Evolutionary conservation across 2,329 filamentous ascomycete genomes (phyloP).

Genomic region (Ampelomyces quisqualis): DNA sequence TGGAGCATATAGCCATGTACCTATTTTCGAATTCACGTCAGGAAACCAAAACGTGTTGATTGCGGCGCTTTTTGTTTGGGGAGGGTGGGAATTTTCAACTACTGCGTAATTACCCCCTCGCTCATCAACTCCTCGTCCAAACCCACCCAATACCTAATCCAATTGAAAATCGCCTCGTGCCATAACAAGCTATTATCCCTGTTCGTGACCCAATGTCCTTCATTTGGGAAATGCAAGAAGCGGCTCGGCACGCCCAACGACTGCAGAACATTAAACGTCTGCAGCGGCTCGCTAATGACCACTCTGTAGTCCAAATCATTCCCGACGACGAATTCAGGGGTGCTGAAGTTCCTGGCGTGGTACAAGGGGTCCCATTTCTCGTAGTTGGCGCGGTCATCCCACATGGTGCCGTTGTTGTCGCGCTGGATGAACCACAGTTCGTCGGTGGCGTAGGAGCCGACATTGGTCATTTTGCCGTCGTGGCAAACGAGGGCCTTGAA

Average conservation of each 20-base stretch:
- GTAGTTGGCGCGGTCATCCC: constrained; percentile 52
- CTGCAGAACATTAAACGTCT: constrained; percentile 84
- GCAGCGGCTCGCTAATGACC: constrained; percentile 77
- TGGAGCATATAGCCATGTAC: no score
- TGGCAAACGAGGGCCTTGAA: constrained; percentile 89
- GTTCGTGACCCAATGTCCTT: constrained; percentile 81
- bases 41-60: no score
- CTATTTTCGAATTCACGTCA: no score
- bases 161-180: constrained; percentile 60
- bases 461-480: constrained; percentile 73
- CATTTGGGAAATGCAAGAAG: constrained; percentile 77
- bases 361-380: constrained; percentile 59
- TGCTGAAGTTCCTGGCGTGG: constrained; percentile 69
- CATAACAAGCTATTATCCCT: constrained; percentile 87
- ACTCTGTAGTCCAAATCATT: constrained; percentile 87
- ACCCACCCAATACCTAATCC: constrained; percentile 38
- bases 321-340: constrained; percentile 86
- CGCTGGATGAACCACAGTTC: constrained; percentile 56
- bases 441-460: constrained; percentile 51
- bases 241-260: constrained; percentile 72
- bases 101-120: constrained; percentile 38
- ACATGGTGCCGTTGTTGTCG: constrained; percentile 45
- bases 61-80: no score
- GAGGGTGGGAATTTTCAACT: no score
- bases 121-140: constrained; percentile 33